Base-by-base conservation (phyloP, 1,284 basidiomycete genomes). In the Ganoderma lucidum region DNA sequence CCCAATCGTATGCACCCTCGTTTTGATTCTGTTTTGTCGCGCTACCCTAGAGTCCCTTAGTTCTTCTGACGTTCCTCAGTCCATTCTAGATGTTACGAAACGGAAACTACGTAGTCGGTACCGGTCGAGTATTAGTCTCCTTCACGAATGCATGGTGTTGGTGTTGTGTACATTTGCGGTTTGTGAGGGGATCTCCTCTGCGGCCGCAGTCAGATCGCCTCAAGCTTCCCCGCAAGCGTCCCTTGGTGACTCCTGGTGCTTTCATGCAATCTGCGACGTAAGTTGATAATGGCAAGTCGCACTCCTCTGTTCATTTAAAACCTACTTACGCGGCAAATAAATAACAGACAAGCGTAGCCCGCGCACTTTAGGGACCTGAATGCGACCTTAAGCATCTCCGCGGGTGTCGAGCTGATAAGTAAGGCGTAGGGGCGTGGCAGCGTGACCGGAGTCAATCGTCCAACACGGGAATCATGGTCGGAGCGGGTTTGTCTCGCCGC, bases 31-130 rank as follows among this genome's bases (percentile, higher is more conserved):
- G 51, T 39, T 61, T 56, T 56, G 53, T 35, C 53, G 32, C 53
- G 53, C 53, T 56, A 56, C 37, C 35, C 53, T 59, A 12, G 23
- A 37, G 28, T 62, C 39, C n/a, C 12, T 53, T 68, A 88, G 85
- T 77, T 28, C 41, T 30, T 41, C 37, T 41, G 37, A 28, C 14
- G 23, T 61, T 41, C 23, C 23, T 39, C 35, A 41, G 39, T 44
- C 23, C 53, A 56, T 28, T 28, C 39, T 61, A 42, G 39, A 42
- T 61, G 59, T 61, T 41, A 61, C 23, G 59, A 41, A 42, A 28
- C 39, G 19, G 59, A 42, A 28, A 23, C 59, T 61, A 61, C 59
- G 39, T 61, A 42, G 37, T 61, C 39, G n/a, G 39, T 45, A 45
- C 17, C 44, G 19, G 45, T 61, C 59, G 53, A 41, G 39, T 41